Conservation (phyloP, 768 basidiomycete genomes). For the Auricularia sp. region DNA sequence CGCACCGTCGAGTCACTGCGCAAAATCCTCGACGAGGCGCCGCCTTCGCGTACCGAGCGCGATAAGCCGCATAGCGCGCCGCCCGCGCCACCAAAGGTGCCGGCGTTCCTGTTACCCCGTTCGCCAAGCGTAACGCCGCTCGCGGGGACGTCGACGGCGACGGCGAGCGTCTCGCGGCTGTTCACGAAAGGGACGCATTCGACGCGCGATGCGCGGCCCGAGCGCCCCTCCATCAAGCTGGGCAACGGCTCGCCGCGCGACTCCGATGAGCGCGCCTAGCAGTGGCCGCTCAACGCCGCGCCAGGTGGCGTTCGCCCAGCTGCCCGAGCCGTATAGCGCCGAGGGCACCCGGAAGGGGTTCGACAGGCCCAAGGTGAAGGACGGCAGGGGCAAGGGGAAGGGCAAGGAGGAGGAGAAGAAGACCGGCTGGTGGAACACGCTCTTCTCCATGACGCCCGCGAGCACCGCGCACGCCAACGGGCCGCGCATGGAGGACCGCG, state of each 20-base stretch:
- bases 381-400: neutral
- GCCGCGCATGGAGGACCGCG: conserved; percentile 1
- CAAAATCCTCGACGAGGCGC: conserved; percentile 49
- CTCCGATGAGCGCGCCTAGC: conserved; percentile 31
- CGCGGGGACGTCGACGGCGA: conserved; percentile 60
- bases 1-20: conserved; percentile 57
- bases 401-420: neutral
- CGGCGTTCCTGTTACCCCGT: conserved; percentile 32
- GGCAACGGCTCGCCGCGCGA: conserved; percentile 20
- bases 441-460: neutral
- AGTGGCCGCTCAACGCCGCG: conserved; percentile 53
- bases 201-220: conserved; percentile 52
- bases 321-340: conserved; percentile 50
- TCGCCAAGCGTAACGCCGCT: conserved; percentile 41
- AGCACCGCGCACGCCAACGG: neutral
- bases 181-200: conserved; percentile 56
- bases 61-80: conserved; percentile 7
- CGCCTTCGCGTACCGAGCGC: conserved; percentile 25
- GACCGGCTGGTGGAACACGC: neutral
- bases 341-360: neutral
- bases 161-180: conserved; percentile 68
- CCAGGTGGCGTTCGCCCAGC: conserved; percentile 68
- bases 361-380: neutral
- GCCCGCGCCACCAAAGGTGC: conserved; percentile 20
- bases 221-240: conserved; percentile 37